Conservation (phyloP, 2,329 filamentous ascomycete genomes). For the Pseudocercospora cruenta region DNA sequence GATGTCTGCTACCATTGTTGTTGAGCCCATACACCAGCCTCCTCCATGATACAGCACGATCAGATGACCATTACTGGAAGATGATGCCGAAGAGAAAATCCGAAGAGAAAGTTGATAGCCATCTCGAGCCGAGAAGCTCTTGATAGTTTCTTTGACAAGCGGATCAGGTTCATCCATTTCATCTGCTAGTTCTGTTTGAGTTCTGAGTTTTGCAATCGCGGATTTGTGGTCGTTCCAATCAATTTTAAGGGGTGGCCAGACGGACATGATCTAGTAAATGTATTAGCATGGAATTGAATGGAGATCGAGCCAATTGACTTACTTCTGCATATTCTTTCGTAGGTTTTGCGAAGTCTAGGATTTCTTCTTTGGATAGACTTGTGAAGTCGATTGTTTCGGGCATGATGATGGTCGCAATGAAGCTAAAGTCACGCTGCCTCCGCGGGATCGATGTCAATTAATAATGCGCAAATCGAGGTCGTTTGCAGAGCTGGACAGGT, state of each 20-base stretch:
- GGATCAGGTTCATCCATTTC: slow-evolving; percentile 25
- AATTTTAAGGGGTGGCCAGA: slow-evolving; percentile 24
- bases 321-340: slow-evolving; percentile 25
- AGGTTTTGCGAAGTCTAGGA: slow-evolving; percentile 22
- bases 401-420: slow-evolving; percentile 3
- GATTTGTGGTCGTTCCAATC: slow-evolving; percentile 18
- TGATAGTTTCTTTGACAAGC: slow-evolving; percentile 14
- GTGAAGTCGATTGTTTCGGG: slow-evolving; percentile 21
- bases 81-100: slow-evolving; percentile 10
- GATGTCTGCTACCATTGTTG: slow-evolving; percentile 21
- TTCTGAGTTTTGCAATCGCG: slow-evolving; percentile 18
- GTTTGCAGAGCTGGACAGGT: neutral
- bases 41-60: slow-evolving; percentile 32
- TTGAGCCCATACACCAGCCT: slow-evolving; percentile 25
- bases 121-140: slow-evolving; percentile 14
- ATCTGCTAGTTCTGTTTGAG: slow-evolving; percentile 22
- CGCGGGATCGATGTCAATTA: neutral
- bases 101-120: slow-evolving; percentile 21
- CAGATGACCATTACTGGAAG: slow-evolving; percentile 21
- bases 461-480: neutral
- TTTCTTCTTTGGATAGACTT: slow-evolving; percentile 23
- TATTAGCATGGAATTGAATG: too few relatives aligned
- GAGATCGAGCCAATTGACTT: too few relatives aligned
- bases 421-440: neutral
- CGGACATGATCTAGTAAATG: slow-evolving; percentile 14